Evolutionary conservation across 805 yeast species (phyloP), one percentile per base, ranked within the genome.

Genomic region (Candida boidinii): DNA sequence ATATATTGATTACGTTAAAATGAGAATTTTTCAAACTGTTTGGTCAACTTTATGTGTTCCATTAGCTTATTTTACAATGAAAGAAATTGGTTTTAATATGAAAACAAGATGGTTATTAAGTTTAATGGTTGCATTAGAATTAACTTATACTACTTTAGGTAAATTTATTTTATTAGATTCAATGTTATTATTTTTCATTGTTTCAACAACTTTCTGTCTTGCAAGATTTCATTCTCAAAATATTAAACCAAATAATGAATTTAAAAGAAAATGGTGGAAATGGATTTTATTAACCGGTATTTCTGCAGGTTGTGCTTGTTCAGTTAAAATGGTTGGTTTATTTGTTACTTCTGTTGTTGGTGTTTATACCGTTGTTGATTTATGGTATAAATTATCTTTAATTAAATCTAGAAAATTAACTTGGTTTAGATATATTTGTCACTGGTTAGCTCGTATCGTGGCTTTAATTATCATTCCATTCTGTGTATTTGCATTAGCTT

Each of bases 281-380:
- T 90, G 96, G 95, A 60, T 92, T 33, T 46, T 80, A 17, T 60
- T 82, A 37, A 82, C 95, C 7, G 99, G 99, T 43, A 61, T 86
- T 33, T 66, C 76, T 29, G 76, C 92, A 48, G 97, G 98, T 26
- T 83, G 92, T 56, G 82, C 88, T 14, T 80, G 90, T 52, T 81
- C 95, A 19, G 94, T 87, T 37, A 92, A 92, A 61, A 86, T 88
- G 95, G 97, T 92, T 37, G 99, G 99, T 48, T 68, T 90, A 36
- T 85, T 92, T 49, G 84, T 85, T 39, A 90, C 94, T 36, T 58
- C 86, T 13, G 62, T 87, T 41, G 87, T 92, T 35, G 99, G 99
- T 30, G 71, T 86, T 41, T 85, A 90, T 60, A 87, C 96, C 16
- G 66, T 84, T 25, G 80, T 76, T 33, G 96, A 92, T 49, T 66